Base-by-base conservation (phyloP, 495 filamentous ascomycete species). In the Penicillium desertorum region DNA sequence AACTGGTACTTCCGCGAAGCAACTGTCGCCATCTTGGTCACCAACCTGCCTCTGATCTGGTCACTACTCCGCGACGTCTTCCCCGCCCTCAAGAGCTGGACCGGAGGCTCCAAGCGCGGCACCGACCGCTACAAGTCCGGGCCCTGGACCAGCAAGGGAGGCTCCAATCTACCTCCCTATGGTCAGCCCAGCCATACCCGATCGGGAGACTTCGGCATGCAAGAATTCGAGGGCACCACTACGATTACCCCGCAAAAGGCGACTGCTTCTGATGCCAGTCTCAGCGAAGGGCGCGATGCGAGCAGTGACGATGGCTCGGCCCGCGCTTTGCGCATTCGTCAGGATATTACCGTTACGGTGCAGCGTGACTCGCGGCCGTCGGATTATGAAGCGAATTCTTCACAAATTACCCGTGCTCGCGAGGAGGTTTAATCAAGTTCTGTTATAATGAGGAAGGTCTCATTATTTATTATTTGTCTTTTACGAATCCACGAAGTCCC, bases 1-100 rank as follows among this genome's bases (percentile, higher is more conserved):
- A 86, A 81, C 66, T 89, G 86, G 86, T 88, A 89, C 67, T 78
- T 82, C 61, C 83, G 86, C n/a, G 86, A 89, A 79, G 80, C 80
- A 17, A 79, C 79, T 5, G 87, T 86, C 4, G 83, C 85, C 3
- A 75, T 88, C 39, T 73, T 86, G 11, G 83, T 88, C 14, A 81
- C 83, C 53, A 88, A 88, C 60, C 70, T 88, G 4, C 86, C 86
- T 0, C 82, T 85, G 55, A 75, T 82, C 57, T 88, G 85, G 84
- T 82, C 83, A 1, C 76, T 86, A 3, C 67, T 87, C 19, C 79
- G 82, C 29, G 81, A 81, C 44, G 68, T 82, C 34, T 87, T 88
- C 70, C 79, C 80, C 6, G 69, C 67, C 3, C 69, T 81, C 62
- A 74, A 73, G 58, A 77, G 74, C 55, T 79, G 76, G 76, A 76